These are phyloP conservation scores for Geranium rotundifolium DNA, from an alignment of 345 rosid genomes.

Conservation along the genomic window DNA sequence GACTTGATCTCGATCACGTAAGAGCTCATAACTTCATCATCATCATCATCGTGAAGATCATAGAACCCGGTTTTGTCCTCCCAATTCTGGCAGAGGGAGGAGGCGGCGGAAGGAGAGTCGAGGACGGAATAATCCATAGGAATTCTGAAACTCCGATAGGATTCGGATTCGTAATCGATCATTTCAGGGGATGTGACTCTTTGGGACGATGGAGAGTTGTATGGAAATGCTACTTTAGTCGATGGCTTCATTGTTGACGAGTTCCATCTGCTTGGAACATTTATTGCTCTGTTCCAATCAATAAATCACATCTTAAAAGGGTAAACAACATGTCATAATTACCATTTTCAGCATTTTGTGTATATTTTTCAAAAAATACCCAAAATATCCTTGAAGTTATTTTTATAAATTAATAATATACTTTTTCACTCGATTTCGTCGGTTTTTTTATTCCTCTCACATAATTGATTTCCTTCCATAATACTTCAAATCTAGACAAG, in stretches of 20 bases:
- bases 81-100: conserved; percentile 47
- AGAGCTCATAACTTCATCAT: conserved; percentile 71
- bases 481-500: too few species aligned
- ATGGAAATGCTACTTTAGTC: conserved; percentile 24
- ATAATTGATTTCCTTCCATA: too few species aligned
- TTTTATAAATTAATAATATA: too few species aligned
- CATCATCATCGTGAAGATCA: conserved; percentile 19
- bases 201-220: conserved; percentile 20
- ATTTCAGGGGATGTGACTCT: conserved; percentile 61
- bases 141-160: conserved; percentile 29
- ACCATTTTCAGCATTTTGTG: not conserved
- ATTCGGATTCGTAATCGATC: conserved; percentile 42
- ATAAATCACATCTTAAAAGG: not conserved
- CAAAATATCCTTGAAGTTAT: too few species aligned
- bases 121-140: conserved; percentile 47
- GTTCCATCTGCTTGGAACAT: conserved; percentile 68
- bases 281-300: conserved; percentile 45
- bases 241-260: conserved; percentile 22
- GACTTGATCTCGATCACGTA: conserved; percentile 80
- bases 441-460: too few species aligned
- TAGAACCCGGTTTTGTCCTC: conserved; percentile 10
- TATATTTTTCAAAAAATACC: too few species aligned
- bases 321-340: not conserved
- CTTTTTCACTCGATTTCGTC: too few species aligned
- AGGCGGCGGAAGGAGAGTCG: conserved; percentile 66